phyloP scores from a whole-genome alignment of 129 eudicot genomes.

The Deinandra increscens region DNA sequence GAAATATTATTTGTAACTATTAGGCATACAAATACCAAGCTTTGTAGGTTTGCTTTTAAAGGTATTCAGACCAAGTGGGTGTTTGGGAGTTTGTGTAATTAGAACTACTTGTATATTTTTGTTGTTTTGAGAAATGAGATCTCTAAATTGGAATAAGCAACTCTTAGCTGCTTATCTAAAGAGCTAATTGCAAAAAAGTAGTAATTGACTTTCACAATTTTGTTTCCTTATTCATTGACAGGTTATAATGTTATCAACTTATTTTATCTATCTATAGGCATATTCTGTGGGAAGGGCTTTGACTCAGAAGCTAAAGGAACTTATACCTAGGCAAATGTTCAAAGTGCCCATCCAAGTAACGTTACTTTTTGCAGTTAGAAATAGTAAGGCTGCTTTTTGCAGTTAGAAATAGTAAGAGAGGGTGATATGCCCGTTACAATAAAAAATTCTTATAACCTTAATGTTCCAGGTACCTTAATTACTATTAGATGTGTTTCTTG shows the following conservation, averaged over 20 bases:
- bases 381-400: too few species aligned
- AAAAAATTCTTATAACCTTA: too few species aligned
- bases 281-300: conserved; percentile 96
- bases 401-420: too few species aligned
- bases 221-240: conserved; percentile 6
- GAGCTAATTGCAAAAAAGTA: not conserved
- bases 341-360: conserved; percentile 95
- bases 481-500: too few species aligned
- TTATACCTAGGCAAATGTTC: conserved; percentile 97
- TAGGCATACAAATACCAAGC: conserved; percentile 11
- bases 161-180: not conserved
- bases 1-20: too few species aligned
- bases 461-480: too few species aligned
- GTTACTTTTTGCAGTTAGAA: not conserved
- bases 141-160: not conserved
- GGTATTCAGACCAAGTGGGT: conserved; percentile 2
- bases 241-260: conserved; percentile 14
- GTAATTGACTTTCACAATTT: conserved; percentile 15
- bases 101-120: not conserved
- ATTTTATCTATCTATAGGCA: conserved; percentile 55
- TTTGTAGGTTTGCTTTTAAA: not conserved
- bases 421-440: too few species aligned
- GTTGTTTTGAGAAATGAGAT: not conserved
- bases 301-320: conserved; percentile 94
- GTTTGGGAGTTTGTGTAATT: not conserved